phyloP scores from a whole-genome alignment of 164 flowering plant species.

The Cinnamomum chago region DNA sequence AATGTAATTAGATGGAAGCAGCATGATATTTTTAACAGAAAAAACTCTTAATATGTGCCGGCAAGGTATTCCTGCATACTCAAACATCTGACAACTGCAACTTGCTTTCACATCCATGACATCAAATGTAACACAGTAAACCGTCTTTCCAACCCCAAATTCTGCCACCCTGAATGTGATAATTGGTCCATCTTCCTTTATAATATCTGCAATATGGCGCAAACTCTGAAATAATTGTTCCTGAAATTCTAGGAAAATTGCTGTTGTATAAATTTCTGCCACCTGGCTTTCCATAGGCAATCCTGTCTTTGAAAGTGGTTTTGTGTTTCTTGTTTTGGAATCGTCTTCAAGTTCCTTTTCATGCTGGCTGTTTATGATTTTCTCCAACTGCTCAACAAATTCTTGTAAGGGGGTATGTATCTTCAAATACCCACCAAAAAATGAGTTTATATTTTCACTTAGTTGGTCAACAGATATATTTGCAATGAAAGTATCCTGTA shows the following conservation, averaged over 20 bases:
- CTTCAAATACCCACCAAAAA: slow-evolving; percentile 72
- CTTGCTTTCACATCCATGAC: slow-evolving; percentile 54
- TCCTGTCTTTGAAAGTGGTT: slow-evolving; percentile 42
- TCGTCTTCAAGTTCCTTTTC: slow-evolving; percentile 59
- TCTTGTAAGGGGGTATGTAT: slow-evolving; percentile 50
- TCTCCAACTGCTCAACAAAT: slow-evolving; percentile 48
- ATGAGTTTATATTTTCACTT: slow-evolving; percentile 31
- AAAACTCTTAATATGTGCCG: slow-evolving; percentile 77
- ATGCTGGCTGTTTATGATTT: slow-evolving; percentile 36
- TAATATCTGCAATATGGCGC: slow-evolving; percentile 66
- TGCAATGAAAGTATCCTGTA: slow-evolving; percentile 58
- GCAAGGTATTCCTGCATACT: slow-evolving; percentile 75
- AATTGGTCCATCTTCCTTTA: slow-evolving; percentile 49
- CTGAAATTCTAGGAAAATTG: slow-evolving; percentile 65
- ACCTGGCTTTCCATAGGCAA: slow-evolving; percentile 91
- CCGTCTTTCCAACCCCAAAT: slow-evolving; percentile 67
- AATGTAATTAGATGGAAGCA: slow-evolving; percentile 59
- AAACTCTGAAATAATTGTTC: slow-evolving; percentile 77
- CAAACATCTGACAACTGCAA: slow-evolving; percentile 86
- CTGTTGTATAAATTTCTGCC: slow-evolving; percentile 58
- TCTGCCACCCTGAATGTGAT: slow-evolving; percentile 72
- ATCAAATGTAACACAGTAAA: slow-evolving; percentile 55
- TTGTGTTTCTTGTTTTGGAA: slow-evolving; percentile 32
- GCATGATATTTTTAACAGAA: slow-evolving; percentile 66
- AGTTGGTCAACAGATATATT: slow-evolving; percentile 25